Evolutionary conservation across 352 stramenopile species (phyloP).

Genomic region (Thalassiosira mediterranea): DNA sequence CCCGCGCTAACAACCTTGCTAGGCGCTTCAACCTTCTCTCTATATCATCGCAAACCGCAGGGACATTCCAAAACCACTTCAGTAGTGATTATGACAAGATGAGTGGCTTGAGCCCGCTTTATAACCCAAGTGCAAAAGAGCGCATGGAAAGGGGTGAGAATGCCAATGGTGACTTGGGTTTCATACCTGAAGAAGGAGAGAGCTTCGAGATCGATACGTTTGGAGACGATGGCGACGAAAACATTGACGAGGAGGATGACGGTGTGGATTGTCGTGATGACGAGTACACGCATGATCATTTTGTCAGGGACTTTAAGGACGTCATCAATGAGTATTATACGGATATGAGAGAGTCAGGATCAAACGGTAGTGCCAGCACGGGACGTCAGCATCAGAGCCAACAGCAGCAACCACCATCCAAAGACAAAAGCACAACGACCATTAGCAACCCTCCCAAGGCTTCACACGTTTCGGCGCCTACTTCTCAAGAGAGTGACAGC

Average conservation of each 20-base stretch:
- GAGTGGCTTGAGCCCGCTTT: conserved; percentile 7
- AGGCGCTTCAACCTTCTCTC: conserved; percentile 19
- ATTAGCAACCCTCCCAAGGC: no score
- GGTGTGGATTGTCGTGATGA: conserved; percentile 9
- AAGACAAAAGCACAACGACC: no score
- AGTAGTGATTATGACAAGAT: neutral
- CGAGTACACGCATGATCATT: conserved; percentile 25
- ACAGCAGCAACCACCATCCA: no score
- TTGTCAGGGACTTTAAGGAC: conserved; percentile 36
- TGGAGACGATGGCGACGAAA: conserved; percentile 25
- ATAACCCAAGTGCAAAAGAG: conserved; percentile 18
- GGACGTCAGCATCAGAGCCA: no score
- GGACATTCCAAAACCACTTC: conserved; percentile 37
- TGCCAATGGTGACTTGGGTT: conserved; percentile 6
- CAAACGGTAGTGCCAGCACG: no score
- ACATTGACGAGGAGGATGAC: conserved; percentile 7
- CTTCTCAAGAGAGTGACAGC: no score
- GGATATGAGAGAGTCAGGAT: no score
- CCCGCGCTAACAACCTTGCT: conserved; percentile 1
- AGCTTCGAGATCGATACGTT: conserved; percentile 3
- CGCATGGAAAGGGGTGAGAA: no score
- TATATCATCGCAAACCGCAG: conserved; percentile 25
- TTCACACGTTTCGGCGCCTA: no score
- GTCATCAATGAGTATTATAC: conserved; percentile 20
- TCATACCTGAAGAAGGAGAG: conserved; percentile 35